Conservation (phyloP, 2,329 filamentous ascomycete genomes). For the Didymella segeticola region DNA sequence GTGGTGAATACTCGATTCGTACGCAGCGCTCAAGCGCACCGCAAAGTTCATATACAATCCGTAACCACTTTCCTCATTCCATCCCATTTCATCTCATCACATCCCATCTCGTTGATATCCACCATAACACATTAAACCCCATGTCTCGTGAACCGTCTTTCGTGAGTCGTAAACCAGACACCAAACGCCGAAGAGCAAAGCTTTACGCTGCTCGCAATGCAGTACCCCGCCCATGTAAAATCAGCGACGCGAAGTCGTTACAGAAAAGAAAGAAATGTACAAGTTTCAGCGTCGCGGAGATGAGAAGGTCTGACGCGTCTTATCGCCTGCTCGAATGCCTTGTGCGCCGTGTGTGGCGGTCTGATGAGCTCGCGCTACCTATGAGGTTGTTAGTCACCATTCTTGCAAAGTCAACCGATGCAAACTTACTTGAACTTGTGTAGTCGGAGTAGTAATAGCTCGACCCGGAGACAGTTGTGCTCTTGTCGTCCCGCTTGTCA, state of each 20-base stretch:
- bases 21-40: not conserved
- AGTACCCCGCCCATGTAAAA: constrained; percentile 6
- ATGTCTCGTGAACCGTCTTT: constrained; percentile 5
- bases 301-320: not conserved
- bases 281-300: not conserved
- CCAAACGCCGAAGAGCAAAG: constrained; percentile 19
- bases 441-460: constrained; percentile 55
- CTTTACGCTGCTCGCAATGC: constrained; percentile 12
- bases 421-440: constrained; percentile 56
- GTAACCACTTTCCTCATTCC: too few relatives aligned
- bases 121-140: constrained; percentile 1
- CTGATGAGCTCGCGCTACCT: constrained; percentile 55
- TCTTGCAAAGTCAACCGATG: not conserved
- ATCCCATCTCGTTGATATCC: not conserved
- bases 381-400: constrained; percentile 25
- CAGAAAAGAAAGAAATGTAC: constrained; percentile 21
- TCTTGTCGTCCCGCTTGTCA: constrained; percentile 53
- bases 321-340: constrained; percentile 35
- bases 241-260: constrained; percentile 5
- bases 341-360: constrained; percentile 51
- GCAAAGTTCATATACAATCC: not conserved
- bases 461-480: constrained; percentile 48
- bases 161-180: constrained; percentile 19
- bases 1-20: not conserved
- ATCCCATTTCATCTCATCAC: not conserved